Conservation (phyloP, 306 rosid genomes). For the Pterocarpus macrocarpus region DNA sequence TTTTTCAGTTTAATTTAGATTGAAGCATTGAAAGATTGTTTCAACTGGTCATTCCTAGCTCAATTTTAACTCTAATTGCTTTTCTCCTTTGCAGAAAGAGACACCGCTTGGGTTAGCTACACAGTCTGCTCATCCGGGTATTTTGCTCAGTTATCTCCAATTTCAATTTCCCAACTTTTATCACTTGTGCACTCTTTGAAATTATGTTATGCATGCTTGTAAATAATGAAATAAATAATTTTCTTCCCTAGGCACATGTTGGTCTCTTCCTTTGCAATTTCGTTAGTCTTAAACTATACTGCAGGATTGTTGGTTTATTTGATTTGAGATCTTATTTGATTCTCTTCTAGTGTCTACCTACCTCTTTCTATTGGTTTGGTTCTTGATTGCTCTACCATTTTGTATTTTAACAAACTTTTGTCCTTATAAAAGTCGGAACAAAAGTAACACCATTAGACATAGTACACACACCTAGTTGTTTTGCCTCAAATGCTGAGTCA, state of each 20-base stretch:
- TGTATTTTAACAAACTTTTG: constrained; percentile 9
- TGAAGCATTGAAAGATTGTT: neutral
- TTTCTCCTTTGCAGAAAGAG: constrained; percentile 73
- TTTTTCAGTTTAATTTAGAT: neutral
- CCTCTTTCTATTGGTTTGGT: neutral
- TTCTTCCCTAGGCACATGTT: neutral
- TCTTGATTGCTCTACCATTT: constrained; percentile 1
- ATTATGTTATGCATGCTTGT: neutral
- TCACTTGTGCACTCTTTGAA: neutral
- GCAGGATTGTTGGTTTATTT: neutral
- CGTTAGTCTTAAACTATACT: neutral
- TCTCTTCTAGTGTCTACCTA: neutral
- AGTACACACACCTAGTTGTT: neutral
- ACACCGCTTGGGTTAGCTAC: constrained; percentile 77
- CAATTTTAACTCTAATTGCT: neutral
- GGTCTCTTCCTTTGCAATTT: neutral
- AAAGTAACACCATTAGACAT: neutral
- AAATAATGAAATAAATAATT: neutral
- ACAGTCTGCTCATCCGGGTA: constrained; percentile 93
- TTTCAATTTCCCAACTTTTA: neutral
- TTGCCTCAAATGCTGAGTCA: neutral
- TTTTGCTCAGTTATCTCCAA: neutral
- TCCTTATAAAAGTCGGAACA: neutral
- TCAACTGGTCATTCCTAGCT: neutral
- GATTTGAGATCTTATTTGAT: neutral